Evolutionary conservation across 768 basidiomycete genomes (phyloP).

Genomic region (Strobilomyces confusus): DNA sequence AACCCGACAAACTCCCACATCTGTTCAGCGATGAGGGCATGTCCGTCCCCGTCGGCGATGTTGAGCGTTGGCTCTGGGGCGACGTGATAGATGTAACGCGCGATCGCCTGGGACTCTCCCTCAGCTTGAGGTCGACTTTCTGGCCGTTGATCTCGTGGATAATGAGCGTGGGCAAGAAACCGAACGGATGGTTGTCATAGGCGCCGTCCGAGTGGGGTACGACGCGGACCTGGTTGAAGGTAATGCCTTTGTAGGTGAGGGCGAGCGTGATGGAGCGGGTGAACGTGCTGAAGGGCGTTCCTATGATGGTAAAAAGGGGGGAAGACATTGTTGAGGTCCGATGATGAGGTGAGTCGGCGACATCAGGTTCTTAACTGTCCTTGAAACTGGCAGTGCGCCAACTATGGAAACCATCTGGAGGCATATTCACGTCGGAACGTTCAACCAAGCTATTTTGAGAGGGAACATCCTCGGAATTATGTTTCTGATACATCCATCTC

Average conservation of each 20-base stretch:
- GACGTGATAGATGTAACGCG: slow-evolving; percentile 28
- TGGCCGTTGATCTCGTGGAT: slow-evolving; percentile 26
- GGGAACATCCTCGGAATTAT: background rate
- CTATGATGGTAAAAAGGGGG: slow-evolving; percentile 26
- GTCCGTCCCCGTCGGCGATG: slow-evolving; percentile 20
- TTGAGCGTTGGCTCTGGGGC: slow-evolving; percentile 25
- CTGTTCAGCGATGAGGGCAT: slow-evolving; percentile 23
- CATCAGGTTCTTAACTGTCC: background rate
- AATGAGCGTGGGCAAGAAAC: slow-evolving; percentile 30
- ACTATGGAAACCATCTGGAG: background rate
- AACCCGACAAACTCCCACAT: slow-evolving; percentile 34
- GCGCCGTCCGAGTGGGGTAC: slow-evolving; percentile 29
- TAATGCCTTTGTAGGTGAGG: slow-evolving; percentile 24
- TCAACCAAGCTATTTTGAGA: background rate
- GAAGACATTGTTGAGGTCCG: slow-evolving; percentile 15
- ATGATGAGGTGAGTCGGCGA: too few relatives aligned
- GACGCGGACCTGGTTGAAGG: slow-evolving; percentile 25
- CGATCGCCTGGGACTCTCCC: slow-evolving; percentile 30
- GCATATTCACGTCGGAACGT: too few relatives aligned
- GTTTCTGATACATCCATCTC: background rate
- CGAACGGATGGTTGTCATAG: slow-evolving; percentile 28
- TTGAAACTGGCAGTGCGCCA: background rate
- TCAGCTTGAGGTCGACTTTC: slow-evolving; percentile 21
- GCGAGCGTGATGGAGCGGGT: slow-evolving; percentile 31
- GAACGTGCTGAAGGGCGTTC: slow-evolving; percentile 33